Evolutionary conservation across 2,329 filamentous ascomycete genomes (phyloP), one percentile per base, ranked within the genome.

Genomic region (Tolypocladium amazonense): DNA sequence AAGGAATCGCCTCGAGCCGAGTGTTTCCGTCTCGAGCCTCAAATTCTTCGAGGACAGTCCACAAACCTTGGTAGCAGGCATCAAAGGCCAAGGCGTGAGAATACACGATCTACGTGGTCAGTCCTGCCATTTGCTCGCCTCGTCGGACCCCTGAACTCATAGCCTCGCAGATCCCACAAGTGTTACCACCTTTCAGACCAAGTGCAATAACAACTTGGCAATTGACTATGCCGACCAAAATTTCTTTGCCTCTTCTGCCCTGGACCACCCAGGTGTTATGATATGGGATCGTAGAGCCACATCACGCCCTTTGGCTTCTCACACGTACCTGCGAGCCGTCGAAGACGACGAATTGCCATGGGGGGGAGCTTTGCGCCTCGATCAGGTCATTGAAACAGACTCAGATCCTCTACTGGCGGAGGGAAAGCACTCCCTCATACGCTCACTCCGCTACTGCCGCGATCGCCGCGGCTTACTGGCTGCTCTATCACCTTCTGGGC

Each of bases 141-240:
- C 14, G 14, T 39, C 6, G 12, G 33, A 57, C 20, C 47, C 54
- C 59, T 27, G 59, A 38, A 9, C 58, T 62, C 30, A 59, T 25
- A 14, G 33, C 57, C 57, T 25, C 25, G 23, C 76, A 77, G 79
- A 81, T 41, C 75, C 81, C 39, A 76, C 77, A 18, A 76, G 78
- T 25, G 80, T 81, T 8, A 76, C 82, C 56, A 84, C 77, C n/a
- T 87, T 86, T 64, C 81, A 81, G 62, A 88, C 85, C 4, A 84
- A 82, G 65, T 86, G 84, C 66, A 87, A 86, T 70, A 88, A 88
- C 65, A 88, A 88, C 64, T 71, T 94, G 59, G 83, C 89, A 20
- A 89, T 94, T 62, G 89, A 94, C 74, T 89, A 89, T 62, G 78
- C 85, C 27, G 88, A 95, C 66, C 85, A 88, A 64, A 92, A 94